Conservation (phyloP, 768 basidiomycete species). For the Lyophyllum atratum region DNA sequence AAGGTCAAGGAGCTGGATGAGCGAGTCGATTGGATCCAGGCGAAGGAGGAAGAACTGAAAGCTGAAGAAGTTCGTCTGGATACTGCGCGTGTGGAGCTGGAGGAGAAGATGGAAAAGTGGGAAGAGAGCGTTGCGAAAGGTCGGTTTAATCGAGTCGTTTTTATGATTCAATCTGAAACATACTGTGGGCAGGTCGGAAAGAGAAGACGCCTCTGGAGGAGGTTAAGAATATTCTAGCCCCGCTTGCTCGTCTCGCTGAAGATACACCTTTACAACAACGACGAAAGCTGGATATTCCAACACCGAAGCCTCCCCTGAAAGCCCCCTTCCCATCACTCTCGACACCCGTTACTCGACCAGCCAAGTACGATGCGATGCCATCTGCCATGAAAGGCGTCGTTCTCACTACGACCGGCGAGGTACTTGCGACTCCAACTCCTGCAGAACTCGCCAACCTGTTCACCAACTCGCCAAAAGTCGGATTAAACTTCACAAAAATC, state of each 20-base stretch:
- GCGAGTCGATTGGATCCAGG: conserved; percentile 48
- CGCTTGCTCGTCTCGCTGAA: conserved; percentile 36
- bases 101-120: conserved; percentile 47
- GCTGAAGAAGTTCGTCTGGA: conserved; percentile 53
- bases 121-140: conserved; percentile 34
- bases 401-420: conserved; percentile 76
- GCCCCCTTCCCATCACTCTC: conserved; percentile 37
- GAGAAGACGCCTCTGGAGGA: conserved; percentile 71
- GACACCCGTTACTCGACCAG: conserved; percentile 52
- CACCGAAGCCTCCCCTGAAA: conserved; percentile 24
- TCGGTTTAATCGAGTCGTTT: conserved; percentile 2
- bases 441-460: conserved; percentile 68
- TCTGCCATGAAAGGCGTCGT: conserved; percentile 80
- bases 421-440: conserved; percentile 70
- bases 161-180: background rate
- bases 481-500: conserved; percentile 76
- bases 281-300: conserved; percentile 23
- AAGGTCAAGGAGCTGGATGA: conserved; percentile 51
- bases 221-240: conserved; percentile 68
- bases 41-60: conserved; percentile 54
- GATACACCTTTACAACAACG: conserved; percentile 25
- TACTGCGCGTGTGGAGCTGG: conserved; percentile 47
- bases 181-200: conserved; percentile 36
- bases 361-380: conserved; percentile 34
- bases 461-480: conserved; percentile 67